These are phyloP conservation scores for Xylaria bambusicola DNA, from an alignment of 495 filamentous ascomycete species.

Conservation along the genomic window DNA sequence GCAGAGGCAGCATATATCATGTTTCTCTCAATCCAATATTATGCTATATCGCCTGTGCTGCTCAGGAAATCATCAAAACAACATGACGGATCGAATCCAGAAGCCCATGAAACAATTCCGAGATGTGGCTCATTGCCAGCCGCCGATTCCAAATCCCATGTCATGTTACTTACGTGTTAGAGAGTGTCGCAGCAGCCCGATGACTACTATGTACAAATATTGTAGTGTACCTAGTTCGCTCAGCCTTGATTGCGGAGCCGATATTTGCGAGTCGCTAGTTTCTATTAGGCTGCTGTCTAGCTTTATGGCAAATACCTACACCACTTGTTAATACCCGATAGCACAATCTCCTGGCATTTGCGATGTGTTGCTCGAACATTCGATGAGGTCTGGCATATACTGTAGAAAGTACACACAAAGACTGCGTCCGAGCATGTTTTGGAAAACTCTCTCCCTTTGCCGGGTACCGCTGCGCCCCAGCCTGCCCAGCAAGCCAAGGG, in stretches of 20 bases:
- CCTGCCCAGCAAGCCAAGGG: neutral
- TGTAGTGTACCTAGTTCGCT: too few relatives aligned
- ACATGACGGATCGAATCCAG: neutral
- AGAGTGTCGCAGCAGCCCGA: slow-evolving; percentile 12
- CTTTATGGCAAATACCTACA: too few relatives aligned
- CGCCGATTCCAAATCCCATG: slow-evolving; percentile 14
- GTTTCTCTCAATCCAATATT: too few relatives aligned
- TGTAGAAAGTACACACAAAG: neutral
- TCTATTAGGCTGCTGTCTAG: neutral
- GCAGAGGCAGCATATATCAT: too few relatives aligned
- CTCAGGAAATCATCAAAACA: neutral
- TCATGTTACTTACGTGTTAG: slow-evolving; percentile 1
- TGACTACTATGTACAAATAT: slow-evolving; percentile 1
- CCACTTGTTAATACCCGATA: too few relatives aligned
- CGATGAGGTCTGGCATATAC: neutral
- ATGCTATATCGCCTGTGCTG: too few relatives aligned
- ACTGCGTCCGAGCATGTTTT: neutral
- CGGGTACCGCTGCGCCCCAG: neutral
- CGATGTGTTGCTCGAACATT: neutral
- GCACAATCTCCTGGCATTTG: too few relatives aligned
- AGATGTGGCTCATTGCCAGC: too few relatives aligned
- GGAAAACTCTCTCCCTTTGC: slow-evolving; percentile 11
- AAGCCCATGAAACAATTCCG: slow-evolving; percentile 4
- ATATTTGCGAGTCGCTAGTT: neutral
- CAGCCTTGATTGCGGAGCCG: slow-evolving; percentile 36